phyloP scores from a whole-genome alignment of 139 green algal species.

The Chlorella sp. region DNA sequence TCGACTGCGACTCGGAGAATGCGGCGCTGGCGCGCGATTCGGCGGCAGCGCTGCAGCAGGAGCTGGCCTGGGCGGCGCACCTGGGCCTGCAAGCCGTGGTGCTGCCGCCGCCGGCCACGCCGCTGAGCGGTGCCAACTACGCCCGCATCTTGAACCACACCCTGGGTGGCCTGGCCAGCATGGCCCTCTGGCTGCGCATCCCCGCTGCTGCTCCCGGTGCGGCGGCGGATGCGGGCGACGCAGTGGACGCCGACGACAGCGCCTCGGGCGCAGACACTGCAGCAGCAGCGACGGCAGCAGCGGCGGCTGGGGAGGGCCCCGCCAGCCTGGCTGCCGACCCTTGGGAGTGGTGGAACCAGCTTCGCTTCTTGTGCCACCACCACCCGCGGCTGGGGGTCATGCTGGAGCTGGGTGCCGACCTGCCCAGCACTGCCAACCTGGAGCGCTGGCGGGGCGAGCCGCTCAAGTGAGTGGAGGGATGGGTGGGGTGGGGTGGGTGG shows the following conservation, averaged over 20 bases:
- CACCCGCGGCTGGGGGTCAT: constrained; percentile 74
- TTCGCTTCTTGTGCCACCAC: constrained; percentile 81
- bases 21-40: constrained; percentile 52
- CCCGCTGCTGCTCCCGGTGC: constrained; percentile 42
- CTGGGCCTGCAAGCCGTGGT: constrained; percentile 91
- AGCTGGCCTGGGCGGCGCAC: constrained; percentile 95
- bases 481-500: neutral
- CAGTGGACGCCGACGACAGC: constrained; percentile 48
- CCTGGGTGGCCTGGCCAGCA: constrained; percentile 69
- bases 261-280: neutral
- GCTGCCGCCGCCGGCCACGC: constrained; percentile 60
- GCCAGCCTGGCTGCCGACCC: constrained; percentile 45
- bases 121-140: constrained; percentile 67
- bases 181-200: constrained; percentile 91
- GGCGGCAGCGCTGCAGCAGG: constrained; percentile 70
- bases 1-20: constrained; percentile 78
- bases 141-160: constrained; percentile 80
- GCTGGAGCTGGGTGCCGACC: constrained; percentile 68
- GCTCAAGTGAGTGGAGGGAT: constrained; percentile 60
- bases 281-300: neutral
- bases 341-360: constrained; percentile 81
- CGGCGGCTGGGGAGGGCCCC: neutral
- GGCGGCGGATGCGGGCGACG: constrained; percentile 45
- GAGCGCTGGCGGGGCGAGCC: constrained; percentile 90
- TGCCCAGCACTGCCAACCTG: constrained; percentile 51